These are phyloP conservation scores for Fusarium praegraminearum DNA, from an alignment of 2,329 filamentous ascomycete species.

Conservation along the genomic window DNA sequence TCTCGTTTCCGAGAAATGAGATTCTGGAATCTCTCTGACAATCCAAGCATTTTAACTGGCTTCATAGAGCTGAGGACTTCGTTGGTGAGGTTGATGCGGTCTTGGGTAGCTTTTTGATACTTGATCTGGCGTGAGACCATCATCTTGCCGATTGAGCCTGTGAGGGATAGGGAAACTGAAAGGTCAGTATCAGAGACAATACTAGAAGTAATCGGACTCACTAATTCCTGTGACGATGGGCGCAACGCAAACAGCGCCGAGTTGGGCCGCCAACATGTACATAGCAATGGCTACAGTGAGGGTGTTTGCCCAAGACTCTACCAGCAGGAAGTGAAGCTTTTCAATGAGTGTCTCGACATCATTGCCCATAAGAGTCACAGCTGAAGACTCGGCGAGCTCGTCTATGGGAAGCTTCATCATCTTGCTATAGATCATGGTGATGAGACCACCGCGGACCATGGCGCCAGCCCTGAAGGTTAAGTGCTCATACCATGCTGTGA, in stretches of 20 bases:
- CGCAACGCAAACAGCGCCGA: constrained; percentile 51
- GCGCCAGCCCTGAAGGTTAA: constrained; percentile 48
- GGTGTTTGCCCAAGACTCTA: constrained; percentile 51
- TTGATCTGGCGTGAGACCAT: constrained; percentile 48
- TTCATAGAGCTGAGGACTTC: constrained; percentile 51
- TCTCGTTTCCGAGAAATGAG: constrained; percentile 45
- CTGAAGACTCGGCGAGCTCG: constrained; percentile 48
- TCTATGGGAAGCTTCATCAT: constrained; percentile 47
- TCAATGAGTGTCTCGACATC: constrained; percentile 50
- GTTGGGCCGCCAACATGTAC: constrained; percentile 50
- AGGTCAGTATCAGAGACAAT: neutral
- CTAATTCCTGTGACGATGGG: constrained; percentile 50
- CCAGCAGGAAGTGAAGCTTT: constrained; percentile 45
- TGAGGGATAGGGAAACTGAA: constrained; percentile 42
- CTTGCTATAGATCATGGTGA: constrained; percentile 49
- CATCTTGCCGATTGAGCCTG: constrained; percentile 42
- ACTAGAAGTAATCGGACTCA: constrained; percentile 25
- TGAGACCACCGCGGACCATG: constrained; percentile 50
- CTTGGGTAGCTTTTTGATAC: constrained; percentile 52
- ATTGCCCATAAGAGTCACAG: constrained; percentile 50
- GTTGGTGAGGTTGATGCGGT: constrained; percentile 51
- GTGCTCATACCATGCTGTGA: constrained; percentile 52
- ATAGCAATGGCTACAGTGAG: constrained; percentile 50
- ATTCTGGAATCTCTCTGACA: constrained; percentile 45
- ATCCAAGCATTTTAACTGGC: constrained; percentile 52